Percentiles rank a stretch among this genome's conserved stretches.
Evolutionary conservation across 106 monocot species (phyloP).

Genomic region (Apostasia ramifera): DNA sequence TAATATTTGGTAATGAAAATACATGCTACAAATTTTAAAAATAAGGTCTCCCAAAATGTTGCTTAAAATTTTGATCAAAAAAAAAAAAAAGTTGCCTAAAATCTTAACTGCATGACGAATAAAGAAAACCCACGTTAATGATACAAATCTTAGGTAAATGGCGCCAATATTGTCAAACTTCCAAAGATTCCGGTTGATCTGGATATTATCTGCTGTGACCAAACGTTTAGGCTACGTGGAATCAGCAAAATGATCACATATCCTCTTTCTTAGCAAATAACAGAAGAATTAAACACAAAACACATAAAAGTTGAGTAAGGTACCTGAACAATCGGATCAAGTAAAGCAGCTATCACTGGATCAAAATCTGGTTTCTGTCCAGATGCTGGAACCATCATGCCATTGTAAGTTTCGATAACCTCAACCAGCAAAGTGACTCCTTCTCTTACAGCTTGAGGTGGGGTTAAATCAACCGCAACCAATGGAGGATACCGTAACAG

Average conservation of each 20-base stretch:
- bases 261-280: background rate
- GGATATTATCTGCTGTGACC: background rate
- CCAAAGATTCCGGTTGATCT: background rate
- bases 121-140: no score
- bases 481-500: conserved; percentile 82
- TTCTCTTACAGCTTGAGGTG: conserved; percentile 87
- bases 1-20: no score
- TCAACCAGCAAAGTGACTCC: conserved; percentile 87
- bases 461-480: conserved; percentile 82
- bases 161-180: background rate
- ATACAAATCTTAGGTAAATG: background rate
- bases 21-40: no score
- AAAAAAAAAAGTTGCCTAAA: background rate
- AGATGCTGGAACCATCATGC: conserved; percentile 95
- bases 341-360: conserved; percentile 74
- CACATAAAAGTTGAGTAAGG: conserved; percentile 3
- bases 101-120: background rate
- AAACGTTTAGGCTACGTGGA: background rate
- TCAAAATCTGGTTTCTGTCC: conserved; percentile 80
- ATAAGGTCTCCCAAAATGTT: no score
- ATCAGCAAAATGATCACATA: no score
- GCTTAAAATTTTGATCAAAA: no score
- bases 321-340: conserved; percentile 95
- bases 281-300: background rate
- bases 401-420: conserved; percentile 82